Conservation (phyloP, 129 eudicot genomes). For the Chrysanthemum lavandulifolium region DNA sequence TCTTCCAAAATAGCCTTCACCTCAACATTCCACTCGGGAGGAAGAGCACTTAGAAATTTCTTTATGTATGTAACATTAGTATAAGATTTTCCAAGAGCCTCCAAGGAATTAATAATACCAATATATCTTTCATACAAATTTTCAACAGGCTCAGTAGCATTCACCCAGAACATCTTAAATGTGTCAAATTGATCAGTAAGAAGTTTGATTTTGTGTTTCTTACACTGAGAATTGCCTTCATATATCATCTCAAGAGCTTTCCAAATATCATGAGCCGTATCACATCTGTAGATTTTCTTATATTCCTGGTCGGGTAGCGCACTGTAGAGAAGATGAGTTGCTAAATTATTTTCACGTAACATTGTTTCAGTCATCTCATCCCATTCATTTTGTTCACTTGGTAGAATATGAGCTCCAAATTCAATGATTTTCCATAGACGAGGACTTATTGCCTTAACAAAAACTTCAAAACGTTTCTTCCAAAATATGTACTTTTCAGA, state of each 20-base stretch:
- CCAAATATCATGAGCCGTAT: constrained; percentile 1
- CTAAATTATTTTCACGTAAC: background rate
- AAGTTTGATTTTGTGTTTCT: background rate
- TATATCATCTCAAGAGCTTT: background rate
- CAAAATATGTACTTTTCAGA: background rate
- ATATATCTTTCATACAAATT: background rate
- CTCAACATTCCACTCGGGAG: background rate
- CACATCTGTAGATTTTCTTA: background rate
- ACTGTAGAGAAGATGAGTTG: constrained; percentile 4
- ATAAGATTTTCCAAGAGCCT: background rate
- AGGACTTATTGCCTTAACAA: background rate
- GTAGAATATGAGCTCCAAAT: background rate
- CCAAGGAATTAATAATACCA: background rate
- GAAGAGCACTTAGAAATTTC: background rate
- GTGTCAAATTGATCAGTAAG: background rate
- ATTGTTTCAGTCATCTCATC: background rate
- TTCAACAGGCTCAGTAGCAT: too few species aligned
- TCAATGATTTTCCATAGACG: constrained; percentile 3
- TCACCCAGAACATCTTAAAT: background rate
- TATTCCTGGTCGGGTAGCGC: background rate
- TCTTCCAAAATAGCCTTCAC: background rate
- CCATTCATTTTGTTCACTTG: background rate
- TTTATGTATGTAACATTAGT: background rate
- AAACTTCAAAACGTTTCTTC: constrained; percentile 1
- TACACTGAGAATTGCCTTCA: background rate